Conservation (phyloP, 768 basidiomycete genomes). For the Mycena indigotica region DNA sequence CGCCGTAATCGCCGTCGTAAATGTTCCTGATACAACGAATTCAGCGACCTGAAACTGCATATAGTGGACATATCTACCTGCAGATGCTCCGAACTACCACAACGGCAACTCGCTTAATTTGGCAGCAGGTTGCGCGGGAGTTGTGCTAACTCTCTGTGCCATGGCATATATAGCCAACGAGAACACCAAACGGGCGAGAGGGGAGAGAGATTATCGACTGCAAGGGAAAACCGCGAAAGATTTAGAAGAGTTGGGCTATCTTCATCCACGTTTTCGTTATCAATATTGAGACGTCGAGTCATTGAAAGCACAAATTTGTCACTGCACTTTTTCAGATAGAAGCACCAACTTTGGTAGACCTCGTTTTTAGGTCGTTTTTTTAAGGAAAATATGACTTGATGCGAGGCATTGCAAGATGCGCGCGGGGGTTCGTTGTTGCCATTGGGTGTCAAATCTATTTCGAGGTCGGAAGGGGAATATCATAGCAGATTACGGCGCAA, state of each 20-base stretch:
- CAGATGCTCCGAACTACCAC: constrained; percentile 48
- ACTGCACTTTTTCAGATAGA: no score
- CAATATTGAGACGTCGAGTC: constrained; percentile 40
- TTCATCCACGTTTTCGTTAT: constrained; percentile 49
- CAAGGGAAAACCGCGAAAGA: constrained; percentile 41
- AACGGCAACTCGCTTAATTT: constrained; percentile 51
- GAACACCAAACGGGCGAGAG: constrained; percentile 45
- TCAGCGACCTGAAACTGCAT: background rate
- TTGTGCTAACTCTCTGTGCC: constrained; percentile 33
- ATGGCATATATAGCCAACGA: constrained; percentile 43
- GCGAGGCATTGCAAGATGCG: no score
- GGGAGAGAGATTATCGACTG: constrained; percentile 44
- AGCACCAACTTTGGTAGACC: no score
- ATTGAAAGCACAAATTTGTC: no score
- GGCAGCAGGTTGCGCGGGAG: constrained; percentile 36
- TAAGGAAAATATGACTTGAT: no score
- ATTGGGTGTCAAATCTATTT: no score
- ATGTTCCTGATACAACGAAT: constrained; percentile 15
- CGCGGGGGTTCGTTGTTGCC: no score
- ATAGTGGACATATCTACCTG: constrained; percentile 49
- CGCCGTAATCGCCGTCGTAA: constrained; percentile 44
- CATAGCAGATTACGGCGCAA: no score
- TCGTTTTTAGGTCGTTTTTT: no score
- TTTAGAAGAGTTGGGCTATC: constrained; percentile 43
- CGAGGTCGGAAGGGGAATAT: no score